Evolutionary conservation across 768 basidiomycete species (phyloP).

Genomic region (Boletus rubescentipes): DNA sequence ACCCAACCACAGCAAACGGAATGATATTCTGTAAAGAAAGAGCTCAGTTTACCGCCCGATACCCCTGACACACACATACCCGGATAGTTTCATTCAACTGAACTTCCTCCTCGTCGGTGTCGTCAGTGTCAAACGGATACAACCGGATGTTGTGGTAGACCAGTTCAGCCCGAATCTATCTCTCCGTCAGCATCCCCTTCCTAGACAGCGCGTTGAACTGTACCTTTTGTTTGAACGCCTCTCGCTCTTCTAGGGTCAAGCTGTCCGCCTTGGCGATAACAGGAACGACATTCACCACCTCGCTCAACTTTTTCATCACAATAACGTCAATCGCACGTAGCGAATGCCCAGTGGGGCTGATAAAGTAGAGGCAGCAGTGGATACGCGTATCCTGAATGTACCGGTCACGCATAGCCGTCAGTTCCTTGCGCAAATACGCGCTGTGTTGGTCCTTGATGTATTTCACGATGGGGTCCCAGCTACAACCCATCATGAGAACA

Average conservation of each 20-base stretch:
- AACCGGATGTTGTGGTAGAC: conserved; percentile 88
- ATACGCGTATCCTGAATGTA: conserved; percentile 98
- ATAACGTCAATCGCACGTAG: conserved; percentile 96
- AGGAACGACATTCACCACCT: conserved; percentile 99
- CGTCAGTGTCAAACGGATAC: conserved; percentile 97
- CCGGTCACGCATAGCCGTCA: conserved; percentile 97
- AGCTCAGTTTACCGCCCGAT: not conserved
- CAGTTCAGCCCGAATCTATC: conserved; percentile 89
- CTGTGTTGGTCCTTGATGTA: conserved; percentile 99
- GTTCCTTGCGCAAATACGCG: conserved; percentile 96
- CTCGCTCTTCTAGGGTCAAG: conserved; percentile 90
- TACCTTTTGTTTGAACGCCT: conserved; percentile 90
- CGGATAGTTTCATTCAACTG: conserved; percentile 88
- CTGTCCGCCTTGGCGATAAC: conserved; percentile 97
- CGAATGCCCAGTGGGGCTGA: conserved; percentile 97
- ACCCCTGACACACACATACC: conserved; percentile 46
- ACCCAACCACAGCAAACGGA: conserved; percentile 97
- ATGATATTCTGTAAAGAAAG: conserved; percentile 68
- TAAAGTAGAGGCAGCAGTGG: conserved; percentile 97
- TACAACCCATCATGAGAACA: conserved; percentile 30
- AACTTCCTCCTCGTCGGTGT: conserved; percentile 90
- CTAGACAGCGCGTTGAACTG: conserved; percentile 8
- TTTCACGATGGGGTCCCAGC: conserved; percentile 99
- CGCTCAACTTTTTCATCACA: conserved; percentile 98
- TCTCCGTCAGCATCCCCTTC: conserved; percentile 9